These are phyloP conservation scores for Kwoniella dejecticola DNA, from an alignment of 768 basidiomycete species.

Conservation along the genomic window DNA sequence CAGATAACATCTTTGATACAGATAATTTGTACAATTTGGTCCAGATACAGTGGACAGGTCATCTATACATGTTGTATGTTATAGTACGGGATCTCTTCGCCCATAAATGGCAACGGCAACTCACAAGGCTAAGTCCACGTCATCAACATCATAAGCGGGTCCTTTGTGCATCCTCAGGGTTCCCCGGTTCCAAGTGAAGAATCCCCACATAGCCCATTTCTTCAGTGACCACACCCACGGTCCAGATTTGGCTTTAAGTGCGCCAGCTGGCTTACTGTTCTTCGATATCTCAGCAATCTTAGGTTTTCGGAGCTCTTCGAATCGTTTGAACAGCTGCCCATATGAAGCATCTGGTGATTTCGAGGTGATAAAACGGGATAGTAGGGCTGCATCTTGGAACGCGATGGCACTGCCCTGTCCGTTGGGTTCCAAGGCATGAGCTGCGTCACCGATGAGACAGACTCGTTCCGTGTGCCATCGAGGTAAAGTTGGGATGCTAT, in stretches of 20 bases:
- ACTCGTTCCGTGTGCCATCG: constrained; percentile 20
- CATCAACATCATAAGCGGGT: constrained; percentile 20
- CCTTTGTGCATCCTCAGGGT: constrained; percentile 5
- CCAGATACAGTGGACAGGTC: too few species aligned
- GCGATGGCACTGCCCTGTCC: constrained; percentile 40
- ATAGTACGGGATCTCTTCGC: too few species aligned
- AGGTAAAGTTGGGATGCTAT: constrained; percentile 8
- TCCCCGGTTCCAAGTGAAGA: constrained; percentile 34
- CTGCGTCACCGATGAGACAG: constrained; percentile 40
- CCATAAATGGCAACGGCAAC: too few species aligned
- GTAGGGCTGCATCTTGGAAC: constrained; percentile 38
- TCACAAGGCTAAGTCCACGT: constrained; percentile 8
- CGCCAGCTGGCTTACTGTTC: constrained; percentile 3
- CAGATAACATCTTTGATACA: too few species aligned
- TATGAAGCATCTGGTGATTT: not conserved
- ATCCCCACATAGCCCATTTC: constrained; percentile 39
- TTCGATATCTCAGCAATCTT: constrained; percentile 25
- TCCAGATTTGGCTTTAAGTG: constrained; percentile 15
- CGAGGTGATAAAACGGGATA: constrained; percentile 19
- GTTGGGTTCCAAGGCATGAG: constrained; percentile 35
- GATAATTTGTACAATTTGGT: too few species aligned
- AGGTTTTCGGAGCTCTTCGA: constrained; percentile 31
- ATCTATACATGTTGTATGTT: too few species aligned
- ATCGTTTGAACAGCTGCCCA: constrained; percentile 25
- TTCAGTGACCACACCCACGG: constrained; percentile 44